phyloP scores from a whole-genome alignment of 192 early-diverging fungal genomes.

The Dissophora globulifera region DNA sequence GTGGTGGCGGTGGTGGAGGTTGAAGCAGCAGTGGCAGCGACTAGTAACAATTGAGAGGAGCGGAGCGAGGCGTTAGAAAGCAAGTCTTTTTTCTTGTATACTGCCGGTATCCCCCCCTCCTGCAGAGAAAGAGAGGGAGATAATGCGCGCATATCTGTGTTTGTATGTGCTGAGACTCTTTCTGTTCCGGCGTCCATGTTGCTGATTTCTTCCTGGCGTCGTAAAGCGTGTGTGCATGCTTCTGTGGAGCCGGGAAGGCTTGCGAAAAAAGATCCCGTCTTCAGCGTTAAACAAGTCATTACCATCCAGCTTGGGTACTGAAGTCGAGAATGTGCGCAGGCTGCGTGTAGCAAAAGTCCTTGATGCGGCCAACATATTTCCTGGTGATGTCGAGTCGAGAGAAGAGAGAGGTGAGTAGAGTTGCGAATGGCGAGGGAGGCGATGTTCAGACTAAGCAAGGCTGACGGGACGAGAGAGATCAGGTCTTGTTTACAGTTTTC shows the following conservation, averaged over 20 bases:
- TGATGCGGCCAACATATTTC: conserved; percentile 45
- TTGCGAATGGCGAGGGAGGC: background rate
- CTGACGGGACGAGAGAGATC: conserved; percentile 1
- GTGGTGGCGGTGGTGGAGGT: background rate
- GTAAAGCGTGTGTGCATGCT: too few species aligned
- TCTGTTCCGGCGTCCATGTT: too few species aligned
- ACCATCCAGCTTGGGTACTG: conserved; percentile 35
- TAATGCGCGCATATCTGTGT: too few species aligned
- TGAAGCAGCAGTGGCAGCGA: background rate
- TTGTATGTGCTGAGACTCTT: too few species aligned
- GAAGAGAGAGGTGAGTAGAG: background rate
- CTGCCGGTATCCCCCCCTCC: too few species aligned
- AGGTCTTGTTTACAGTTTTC: conserved; percentile 19
- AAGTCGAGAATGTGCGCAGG: conserved; percentile 39
- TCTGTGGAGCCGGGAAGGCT: too few species aligned
- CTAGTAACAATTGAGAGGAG: too few species aligned
- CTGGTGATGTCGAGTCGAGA: conserved; percentile 4
- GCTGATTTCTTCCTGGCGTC: background rate
- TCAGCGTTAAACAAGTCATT: background rate
- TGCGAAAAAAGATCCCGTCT: too few species aligned
- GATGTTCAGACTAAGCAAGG: too few species aligned
- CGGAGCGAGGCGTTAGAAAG: too few species aligned
- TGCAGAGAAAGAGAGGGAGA: too few species aligned
- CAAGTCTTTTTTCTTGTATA: too few species aligned
- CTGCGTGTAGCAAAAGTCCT: conserved; percentile 22